Base-by-base conservation (phyloP, 202 grass and related monocot genomes). In the Setaria italica region DNA sequence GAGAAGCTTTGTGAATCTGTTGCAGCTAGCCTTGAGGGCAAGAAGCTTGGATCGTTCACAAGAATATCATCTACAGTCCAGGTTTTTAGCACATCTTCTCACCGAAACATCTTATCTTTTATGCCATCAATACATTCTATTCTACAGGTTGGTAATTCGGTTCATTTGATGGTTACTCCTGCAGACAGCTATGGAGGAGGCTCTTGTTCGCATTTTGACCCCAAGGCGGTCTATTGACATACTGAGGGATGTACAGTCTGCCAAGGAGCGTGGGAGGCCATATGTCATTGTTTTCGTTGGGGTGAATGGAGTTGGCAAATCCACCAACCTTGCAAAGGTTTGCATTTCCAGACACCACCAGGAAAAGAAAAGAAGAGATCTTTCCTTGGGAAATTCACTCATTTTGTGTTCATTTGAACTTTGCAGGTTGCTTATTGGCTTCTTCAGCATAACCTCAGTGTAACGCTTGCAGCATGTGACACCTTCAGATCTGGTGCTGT, bases 401-500 rank as follows among this genome's bases (percentile, higher is more conserved):
- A 84, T 35, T 12, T 56, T 56, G 21, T 14, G 33, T 47, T 14
- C 14, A 62, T 42, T 73, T 67, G 0, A 76, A 76, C 47, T 85
- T 48, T 63, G 66, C 86, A 98, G 93, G 93, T 98, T 67, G 93
- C 96, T 41, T 99, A 99, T 74, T 99, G 93, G 96, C 90, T 95
- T 87, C 80, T 89, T 70, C 96, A 99, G 77, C 96, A 99, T 90
- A 86, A 99, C 80, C 80, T 99, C 72, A 94, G 86, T 92, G 93
- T 92, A 62, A 95, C 90, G 74, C 75, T 95, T 46, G 93, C 91
- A 80, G 91, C 96, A 60, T 99, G 91, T 69, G 93, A 95, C 83
- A 95, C 93, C 70, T 99, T 99, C 33, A 94, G 93, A 62, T 98
- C 96, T 86, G 96, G 96, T 89, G 96, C 96, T 84, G 93, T 95